Conservation (phyloP, 23 red algal genomes). For the Cyanidioschyzon merolae region DNA sequence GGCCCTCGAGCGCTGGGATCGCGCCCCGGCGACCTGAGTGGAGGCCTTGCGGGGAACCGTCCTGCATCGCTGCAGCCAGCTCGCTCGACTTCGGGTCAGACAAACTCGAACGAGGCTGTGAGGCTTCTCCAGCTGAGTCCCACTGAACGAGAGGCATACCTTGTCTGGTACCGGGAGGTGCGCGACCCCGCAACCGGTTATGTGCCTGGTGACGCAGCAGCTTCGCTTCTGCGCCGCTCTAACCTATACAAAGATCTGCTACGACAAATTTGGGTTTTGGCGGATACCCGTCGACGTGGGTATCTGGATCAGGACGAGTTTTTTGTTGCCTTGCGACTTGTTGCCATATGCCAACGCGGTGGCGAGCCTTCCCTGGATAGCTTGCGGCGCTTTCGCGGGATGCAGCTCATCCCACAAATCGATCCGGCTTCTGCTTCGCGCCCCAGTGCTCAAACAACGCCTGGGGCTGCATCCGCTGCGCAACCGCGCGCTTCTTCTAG, state of each 20-base stretch:
- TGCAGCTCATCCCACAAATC: conserved; percentile 75
- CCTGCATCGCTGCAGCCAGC: not conserved
- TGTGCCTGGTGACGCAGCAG: conserved; percentile 5
- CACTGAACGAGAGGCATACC: not conserved
- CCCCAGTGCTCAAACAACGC: conserved; percentile 14
- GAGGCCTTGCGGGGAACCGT: not conserved
- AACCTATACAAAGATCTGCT: conserved; percentile 17
- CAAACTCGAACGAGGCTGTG: conserved; percentile 5
- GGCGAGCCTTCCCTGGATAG: conserved; percentile 63
- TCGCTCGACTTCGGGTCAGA: not conserved
- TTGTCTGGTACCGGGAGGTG: not conserved
- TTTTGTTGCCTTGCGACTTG: conserved; percentile 82
- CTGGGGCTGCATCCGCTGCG: not conserved
- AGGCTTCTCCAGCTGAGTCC: not conserved
- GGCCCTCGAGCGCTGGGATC: not conserved
- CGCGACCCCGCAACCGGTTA: not conserved
- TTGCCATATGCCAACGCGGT: conserved; percentile 82
- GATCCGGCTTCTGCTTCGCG: not conserved
- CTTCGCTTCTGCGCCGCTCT: conserved; percentile 1
- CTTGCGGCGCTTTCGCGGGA: conserved; percentile 72
- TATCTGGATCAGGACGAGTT: conserved; percentile 57
- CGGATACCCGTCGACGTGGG: conserved; percentile 59
- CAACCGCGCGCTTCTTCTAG: not conserved
- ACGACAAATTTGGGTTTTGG: conserved; percentile 70
- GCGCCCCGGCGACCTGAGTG: not conserved